These are phyloP conservation scores for Chaetothyriales sp. DNA, from an alignment of 2,329 filamentous ascomycete species.

Conservation along the genomic window DNA sequence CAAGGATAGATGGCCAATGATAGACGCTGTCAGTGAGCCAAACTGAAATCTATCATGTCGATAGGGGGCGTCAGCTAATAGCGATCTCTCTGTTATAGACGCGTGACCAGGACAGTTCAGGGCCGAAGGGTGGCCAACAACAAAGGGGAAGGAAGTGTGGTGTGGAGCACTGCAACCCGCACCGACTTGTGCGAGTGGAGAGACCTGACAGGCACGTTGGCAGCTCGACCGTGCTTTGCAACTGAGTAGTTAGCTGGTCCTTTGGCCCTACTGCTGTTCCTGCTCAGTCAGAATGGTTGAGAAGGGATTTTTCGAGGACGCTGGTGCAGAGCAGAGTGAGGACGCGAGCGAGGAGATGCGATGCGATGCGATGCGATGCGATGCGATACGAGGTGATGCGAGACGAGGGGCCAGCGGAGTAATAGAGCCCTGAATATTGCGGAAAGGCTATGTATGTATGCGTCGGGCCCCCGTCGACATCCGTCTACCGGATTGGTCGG, in stretches of 20 bases:
- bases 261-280: neutral
- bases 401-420: slow-evolving; percentile 15
- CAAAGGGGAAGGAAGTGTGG: neutral
- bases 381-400: slow-evolving; percentile 18
- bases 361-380: slow-evolving; percentile 20
- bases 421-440: slow-evolving; percentile 1
- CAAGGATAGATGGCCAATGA: neutral
- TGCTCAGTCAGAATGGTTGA: neutral
- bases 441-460: neutral
- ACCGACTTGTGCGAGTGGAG: neutral
- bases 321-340: slow-evolving; percentile 1
- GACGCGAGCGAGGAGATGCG: slow-evolving; percentile 6
- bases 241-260: neutral
- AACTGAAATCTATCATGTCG: neutral
- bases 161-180: neutral
- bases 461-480: neutral
- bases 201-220: neutral
- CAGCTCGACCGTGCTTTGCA: neutral
- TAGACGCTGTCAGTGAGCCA: neutral
- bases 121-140: neutral
- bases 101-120: neutral
- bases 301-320: slow-evolving; percentile 3
- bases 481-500: neutral
- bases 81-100: neutral
- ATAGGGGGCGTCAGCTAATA: neutral